Evolutionary conservation across 805 yeast genomes (phyloP).

Genomic region (Komagataella populi): DNA sequence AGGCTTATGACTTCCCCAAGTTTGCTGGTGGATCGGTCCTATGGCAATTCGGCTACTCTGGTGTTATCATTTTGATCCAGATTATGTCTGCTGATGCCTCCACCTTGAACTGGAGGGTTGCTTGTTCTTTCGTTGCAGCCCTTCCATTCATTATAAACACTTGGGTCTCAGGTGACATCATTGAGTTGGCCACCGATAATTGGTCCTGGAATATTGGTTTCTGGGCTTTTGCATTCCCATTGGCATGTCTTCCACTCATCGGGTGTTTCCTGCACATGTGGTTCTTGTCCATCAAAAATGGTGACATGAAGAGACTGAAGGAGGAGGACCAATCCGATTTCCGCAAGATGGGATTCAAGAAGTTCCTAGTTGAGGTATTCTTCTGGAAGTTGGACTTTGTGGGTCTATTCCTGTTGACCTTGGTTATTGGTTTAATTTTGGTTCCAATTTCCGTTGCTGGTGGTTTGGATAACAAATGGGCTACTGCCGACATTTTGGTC

Average conservation of each 20-base stretch:
- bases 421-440: conserved; percentile 48
- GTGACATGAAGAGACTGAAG: conserved; percentile 31
- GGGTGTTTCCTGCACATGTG: conserved; percentile 42
- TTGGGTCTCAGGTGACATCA: conserved; percentile 59
- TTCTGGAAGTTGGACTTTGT: conserved; percentile 57
- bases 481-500: conserved; percentile 44
- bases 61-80: conserved; percentile 41
- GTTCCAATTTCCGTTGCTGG: conserved; percentile 72
- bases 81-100: conserved; percentile 56
- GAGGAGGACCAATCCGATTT: conserved; percentile 10
- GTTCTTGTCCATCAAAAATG: conserved; percentile 33
- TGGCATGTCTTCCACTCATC: conserved; percentile 47
- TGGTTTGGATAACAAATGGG: conserved; percentile 43
- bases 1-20: conserved; percentile 39
- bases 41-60: conserved; percentile 46
- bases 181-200: conserved; percentile 18
- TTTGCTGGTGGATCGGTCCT: conserved; percentile 56
- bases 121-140: conserved; percentile 51
- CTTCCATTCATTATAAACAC: conserved; percentile 66
- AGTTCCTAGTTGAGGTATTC: conserved; percentile 21
- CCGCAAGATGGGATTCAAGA: conserved; percentile 18
- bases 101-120: conserved; percentile 56
- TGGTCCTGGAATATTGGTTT: conserved; percentile 74
- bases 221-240: conserved; percentile 70
- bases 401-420: conserved; percentile 44